phyloP scores from a whole-genome alignment of 208 protist genomes.

The Entamoeba moshkovskii region DNA sequence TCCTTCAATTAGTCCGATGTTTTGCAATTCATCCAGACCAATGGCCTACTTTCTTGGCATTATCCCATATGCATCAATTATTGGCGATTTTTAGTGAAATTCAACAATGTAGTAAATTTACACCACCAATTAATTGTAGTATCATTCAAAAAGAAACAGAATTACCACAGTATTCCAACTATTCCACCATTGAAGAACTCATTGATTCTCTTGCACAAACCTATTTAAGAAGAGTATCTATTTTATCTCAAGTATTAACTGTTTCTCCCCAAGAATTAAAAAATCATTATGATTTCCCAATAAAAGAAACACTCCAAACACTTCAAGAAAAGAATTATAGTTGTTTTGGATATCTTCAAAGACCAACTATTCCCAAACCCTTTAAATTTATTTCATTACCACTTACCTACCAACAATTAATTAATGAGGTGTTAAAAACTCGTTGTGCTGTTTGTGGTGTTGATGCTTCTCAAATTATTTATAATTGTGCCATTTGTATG shows the following conservation, averaged over 20 bases:
- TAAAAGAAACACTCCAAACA: background rate
- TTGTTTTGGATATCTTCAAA: background rate
- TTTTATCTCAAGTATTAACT: background rate
- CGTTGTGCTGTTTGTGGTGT: background rate
- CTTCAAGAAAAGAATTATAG: background rate
- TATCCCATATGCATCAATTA: background rate
- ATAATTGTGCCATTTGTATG: background rate
- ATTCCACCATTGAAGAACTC: background rate
- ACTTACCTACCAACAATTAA: background rate
- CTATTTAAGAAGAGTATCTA: background rate
- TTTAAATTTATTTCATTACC: background rate
- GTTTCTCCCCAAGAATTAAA: background rate
- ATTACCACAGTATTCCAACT: background rate
- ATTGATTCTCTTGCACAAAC: background rate
- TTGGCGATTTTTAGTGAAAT: background rate
- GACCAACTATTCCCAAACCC: background rate
- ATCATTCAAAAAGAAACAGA: background rate
- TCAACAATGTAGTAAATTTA: background rate
- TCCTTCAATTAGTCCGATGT: background rate
- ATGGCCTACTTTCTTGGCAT: background rate
- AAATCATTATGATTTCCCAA: background rate
- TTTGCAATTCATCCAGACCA: background rate
- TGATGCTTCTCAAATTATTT: background rate
- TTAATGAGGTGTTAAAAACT: background rate
- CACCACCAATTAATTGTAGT: background rate